Percentiles rank a stretch among this genome's conserved stretches.
Conservation (phyloP, 345 rosid species). For the Brassica incana region DNA sequence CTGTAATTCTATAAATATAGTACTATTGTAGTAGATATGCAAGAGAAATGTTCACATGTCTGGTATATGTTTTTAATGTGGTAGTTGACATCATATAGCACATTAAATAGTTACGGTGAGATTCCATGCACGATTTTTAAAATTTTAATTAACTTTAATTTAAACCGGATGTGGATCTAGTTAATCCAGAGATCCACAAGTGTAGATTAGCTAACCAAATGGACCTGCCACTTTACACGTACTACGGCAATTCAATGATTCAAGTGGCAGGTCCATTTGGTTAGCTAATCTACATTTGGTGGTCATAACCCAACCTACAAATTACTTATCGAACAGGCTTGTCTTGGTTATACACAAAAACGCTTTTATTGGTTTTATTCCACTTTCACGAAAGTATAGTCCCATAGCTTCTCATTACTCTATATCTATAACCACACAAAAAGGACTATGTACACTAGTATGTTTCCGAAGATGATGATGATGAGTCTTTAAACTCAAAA, state of each 20-base stretch:
- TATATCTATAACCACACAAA: conserved; percentile 7
- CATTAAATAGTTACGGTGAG: conserved; percentile 15
- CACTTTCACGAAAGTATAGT: background rate
- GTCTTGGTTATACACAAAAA: background rate
- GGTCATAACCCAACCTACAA: background rate
- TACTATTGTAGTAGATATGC: background rate
- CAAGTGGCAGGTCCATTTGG: too few species aligned
- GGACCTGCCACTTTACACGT: conserved; percentile 23
- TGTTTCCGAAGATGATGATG: conserved; percentile 32
- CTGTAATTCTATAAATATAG: background rate
- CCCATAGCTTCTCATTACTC: background rate
- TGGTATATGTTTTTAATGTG: conserved; percentile 32
- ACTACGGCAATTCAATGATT: too few species aligned
- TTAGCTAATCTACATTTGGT: too few species aligned
- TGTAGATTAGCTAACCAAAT: conserved; percentile 31
- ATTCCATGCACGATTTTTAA: conserved; percentile 21
- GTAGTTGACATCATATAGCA: conserved; percentile 19
- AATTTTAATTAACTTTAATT: background rate
- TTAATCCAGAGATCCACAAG: conserved; percentile 14
- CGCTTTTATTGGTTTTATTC: conserved; percentile 9
- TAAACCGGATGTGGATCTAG: conserved; percentile 22
- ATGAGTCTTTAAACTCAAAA: conserved; percentile 49
- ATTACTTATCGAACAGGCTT: background rate
- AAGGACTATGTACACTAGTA: conserved; percentile 27
- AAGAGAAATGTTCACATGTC: conserved; percentile 13